These are phyloP conservation scores for Urtica urens DNA, from an alignment of 306 rosid species.

Conservation along the genomic window DNA sequence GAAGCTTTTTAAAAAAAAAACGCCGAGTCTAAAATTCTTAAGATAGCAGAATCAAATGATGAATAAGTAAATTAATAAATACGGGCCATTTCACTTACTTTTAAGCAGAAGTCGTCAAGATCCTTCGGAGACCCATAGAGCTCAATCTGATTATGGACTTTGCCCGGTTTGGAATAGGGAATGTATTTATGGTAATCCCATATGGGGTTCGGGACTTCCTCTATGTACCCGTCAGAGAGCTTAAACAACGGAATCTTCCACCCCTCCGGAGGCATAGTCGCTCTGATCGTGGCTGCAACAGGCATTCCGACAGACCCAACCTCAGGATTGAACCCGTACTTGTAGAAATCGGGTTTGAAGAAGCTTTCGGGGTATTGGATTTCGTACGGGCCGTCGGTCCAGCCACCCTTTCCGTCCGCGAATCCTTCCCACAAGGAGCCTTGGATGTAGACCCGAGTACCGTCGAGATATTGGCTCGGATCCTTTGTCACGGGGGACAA, in stretches of 20 bases:
- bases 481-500: slow-evolving; percentile 21
- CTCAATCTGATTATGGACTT: slow-evolving; percentile 79
- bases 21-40: not conserved
- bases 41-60: not conserved
- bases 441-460: slow-evolving; percentile 69
- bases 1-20: not conserved
- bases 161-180: slow-evolving; percentile 74
- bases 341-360: slow-evolving; percentile 46
- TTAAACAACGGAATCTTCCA: slow-evolving; percentile 78
- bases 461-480: slow-evolving; percentile 85
- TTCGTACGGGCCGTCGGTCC: slow-evolving; percentile 86
- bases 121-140: slow-evolving; percentile 67
- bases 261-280: slow-evolving; percentile 83
- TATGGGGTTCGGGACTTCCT: slow-evolving; percentile 87
- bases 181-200: slow-evolving; percentile 94
- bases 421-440: slow-evolving; percentile 97
- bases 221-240: slow-evolving; percentile 44
- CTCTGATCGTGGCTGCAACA: slow-evolving; percentile 87
- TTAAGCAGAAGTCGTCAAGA: slow-evolving; percentile 84
- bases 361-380: slow-evolving; percentile 85
- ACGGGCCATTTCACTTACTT: slow-evolving; percentile 31
- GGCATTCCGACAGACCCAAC: slow-evolving; percentile 90
- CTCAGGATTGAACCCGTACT: slow-evolving; percentile 89
- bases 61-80: slow-evolving; percentile 16
- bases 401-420: slow-evolving; percentile 79